Evolutionary conservation across 163 green algal genomes (phyloP).

Genomic region (Chlamydomonas reinhardtii): DNA sequence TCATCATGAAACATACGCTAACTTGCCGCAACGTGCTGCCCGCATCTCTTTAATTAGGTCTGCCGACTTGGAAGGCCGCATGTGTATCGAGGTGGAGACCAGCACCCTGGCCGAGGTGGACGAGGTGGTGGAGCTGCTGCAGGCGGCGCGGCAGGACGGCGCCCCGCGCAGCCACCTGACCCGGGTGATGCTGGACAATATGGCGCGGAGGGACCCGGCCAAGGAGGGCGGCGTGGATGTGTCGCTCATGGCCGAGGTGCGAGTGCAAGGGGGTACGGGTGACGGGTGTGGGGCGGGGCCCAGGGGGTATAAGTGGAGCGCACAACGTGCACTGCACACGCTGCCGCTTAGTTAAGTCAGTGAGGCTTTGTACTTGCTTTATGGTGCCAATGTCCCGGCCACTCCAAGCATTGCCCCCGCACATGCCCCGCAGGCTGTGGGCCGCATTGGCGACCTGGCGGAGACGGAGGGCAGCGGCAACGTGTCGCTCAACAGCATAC

Average conservation of each 20-base stretch:
- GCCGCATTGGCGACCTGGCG: slow-evolving; percentile 73
- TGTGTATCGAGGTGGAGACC: slow-evolving; percentile 96
- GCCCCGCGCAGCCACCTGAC: slow-evolving; percentile 50
- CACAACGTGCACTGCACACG: too few species aligned
- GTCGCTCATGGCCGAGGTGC: slow-evolving; percentile 74
- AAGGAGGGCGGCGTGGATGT: slow-evolving; percentile 79
- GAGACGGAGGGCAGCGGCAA: slow-evolving; percentile 98
- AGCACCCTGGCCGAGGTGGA: slow-evolving; percentile 92
- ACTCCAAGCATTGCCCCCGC: too few species aligned
- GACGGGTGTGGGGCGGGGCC: neutral
- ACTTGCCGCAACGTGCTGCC: neutral
- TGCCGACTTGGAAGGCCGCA: slow-evolving; percentile 40
- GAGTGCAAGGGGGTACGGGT: neutral
- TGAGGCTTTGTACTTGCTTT: too few species aligned
- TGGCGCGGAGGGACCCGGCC: slow-evolving; percentile 76
- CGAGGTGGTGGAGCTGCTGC: slow-evolving; percentile 79
- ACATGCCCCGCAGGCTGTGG: slow-evolving; percentile 66
- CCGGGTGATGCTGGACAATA: slow-evolving; percentile 99
- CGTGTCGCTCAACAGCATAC: slow-evolving; percentile 89
- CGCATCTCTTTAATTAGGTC: neutral
- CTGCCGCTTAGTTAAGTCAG: too few species aligned
- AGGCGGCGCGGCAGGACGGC: slow-evolving; percentile 4
- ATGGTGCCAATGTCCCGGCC: too few species aligned
- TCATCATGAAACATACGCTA: too few species aligned
- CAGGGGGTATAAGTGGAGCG: neutral